A percentile compares a stretch with the other conserved stretches of the same genome.
These are phyloP conservation scores for Digitaria exilis DNA, from an alignment of 202 grass and related monocot genomes.

Conservation along the genomic window DNA sequence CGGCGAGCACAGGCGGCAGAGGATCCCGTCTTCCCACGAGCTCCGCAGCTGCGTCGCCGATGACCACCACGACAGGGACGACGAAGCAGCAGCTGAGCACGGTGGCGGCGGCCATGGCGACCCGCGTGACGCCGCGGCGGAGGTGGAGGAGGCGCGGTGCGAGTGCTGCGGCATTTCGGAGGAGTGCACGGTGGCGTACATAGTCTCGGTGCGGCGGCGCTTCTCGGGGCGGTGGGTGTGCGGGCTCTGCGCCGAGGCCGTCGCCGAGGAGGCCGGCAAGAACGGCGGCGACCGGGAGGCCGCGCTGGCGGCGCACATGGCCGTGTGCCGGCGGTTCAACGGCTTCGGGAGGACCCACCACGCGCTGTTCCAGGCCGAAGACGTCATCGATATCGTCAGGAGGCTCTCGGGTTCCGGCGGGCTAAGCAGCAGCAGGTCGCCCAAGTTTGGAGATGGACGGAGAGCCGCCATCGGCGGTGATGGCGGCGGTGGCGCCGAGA, in stretches of 20 bases:
- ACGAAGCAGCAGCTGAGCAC: background rate
- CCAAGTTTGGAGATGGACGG: slow-evolving; percentile 11
- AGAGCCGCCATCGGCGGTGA: too few relatives aligned
- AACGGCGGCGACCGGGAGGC: slow-evolving; percentile 50
- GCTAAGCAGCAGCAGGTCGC: too few relatives aligned
- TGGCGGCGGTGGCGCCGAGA: too few relatives aligned
- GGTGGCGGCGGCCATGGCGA: background rate
- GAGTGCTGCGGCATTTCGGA: slow-evolving; percentile 68
- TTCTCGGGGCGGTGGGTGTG: slow-evolving; percentile 72
- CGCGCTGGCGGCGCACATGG: slow-evolving; percentile 56
- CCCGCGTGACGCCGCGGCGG: background rate
- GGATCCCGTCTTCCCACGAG: slow-evolving; percentile 21
- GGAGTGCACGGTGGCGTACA: slow-evolving; percentile 73
- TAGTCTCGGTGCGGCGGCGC: slow-evolving; percentile 38
- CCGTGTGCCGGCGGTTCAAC: slow-evolving; percentile 67
- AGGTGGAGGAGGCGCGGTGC: slow-evolving; percentile 59
- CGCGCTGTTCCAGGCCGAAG: slow-evolving; percentile 63
- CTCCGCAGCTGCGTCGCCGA: slow-evolving; percentile 9
- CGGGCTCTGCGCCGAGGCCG: slow-evolving; percentile 69
- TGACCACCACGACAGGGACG: background rate
- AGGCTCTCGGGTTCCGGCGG: too few relatives aligned
- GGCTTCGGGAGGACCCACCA: slow-evolving; percentile 66
- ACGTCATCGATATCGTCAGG: slow-evolving; percentile 66
- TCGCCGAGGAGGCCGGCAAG: slow-evolving; percentile 70
- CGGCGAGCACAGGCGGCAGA: slow-evolving; percentile 3